phyloP scores from a whole-genome alignment of 441 rosid genomes.

The Populus trichocarpa region DNA sequence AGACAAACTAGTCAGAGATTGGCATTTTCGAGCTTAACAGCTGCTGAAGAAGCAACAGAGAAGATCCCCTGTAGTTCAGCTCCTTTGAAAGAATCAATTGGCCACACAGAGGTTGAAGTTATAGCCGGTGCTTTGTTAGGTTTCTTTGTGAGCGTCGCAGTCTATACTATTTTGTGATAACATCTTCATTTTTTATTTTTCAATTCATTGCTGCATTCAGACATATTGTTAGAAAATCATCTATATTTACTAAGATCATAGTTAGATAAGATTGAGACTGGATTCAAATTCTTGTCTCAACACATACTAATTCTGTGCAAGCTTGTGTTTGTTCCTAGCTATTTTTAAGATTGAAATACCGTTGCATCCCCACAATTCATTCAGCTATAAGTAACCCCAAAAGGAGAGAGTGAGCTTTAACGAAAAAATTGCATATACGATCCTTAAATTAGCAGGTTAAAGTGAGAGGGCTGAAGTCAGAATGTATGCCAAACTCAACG shows the following conservation, averaged over 20 bases:
- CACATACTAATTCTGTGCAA: not conserved
- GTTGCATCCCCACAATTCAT: not conserved
- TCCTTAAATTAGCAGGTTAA: not conserved
- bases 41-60: constrained; percentile 23
- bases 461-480: not conserved
- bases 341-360: not conserved
- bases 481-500: not conserved
- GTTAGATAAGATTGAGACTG: not conserved
- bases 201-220: not conserved
- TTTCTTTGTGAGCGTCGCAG: constrained; percentile 51
- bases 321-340: not conserved
- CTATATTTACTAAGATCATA: not conserved
- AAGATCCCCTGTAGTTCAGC: not conserved
- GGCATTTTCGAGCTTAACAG: constrained; percentile 12
- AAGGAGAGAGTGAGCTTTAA: not conserved
- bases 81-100: constrained; percentile 72
- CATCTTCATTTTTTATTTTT: not conserved
- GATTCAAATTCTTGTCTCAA: not conserved
- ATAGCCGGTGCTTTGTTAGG: constrained; percentile 75
- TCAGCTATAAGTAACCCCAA: not conserved
- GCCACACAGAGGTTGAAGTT: constrained; percentile 89
- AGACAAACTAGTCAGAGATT: constrained; percentile 14
- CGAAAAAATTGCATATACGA: not conserved
- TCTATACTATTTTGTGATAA: constrained; percentile 27
- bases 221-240: not conserved